Conservation (phyloP, 495 filamentous ascomycete species). For the Annulohypoxylon stygium region DNA sequence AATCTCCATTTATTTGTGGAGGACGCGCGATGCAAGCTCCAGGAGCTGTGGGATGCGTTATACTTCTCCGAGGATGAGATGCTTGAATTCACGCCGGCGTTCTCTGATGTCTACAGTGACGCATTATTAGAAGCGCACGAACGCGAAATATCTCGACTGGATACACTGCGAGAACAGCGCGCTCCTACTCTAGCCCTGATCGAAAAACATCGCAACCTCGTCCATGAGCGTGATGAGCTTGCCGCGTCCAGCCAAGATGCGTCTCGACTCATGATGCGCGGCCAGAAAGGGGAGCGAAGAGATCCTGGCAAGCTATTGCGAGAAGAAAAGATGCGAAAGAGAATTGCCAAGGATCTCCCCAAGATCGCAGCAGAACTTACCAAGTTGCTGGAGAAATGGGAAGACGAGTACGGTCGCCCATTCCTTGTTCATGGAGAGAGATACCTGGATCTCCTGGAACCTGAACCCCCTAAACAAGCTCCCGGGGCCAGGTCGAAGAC, state of each 20-base stretch:
- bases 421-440: conserved; percentile 92
- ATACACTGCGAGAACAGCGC: conserved; percentile 87
- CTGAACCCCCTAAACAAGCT: conserved; percentile 70
- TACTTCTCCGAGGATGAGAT: conserved; percentile 98
- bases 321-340: conserved; percentile 98
- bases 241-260: conserved; percentile 92
- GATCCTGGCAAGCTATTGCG: conserved; percentile 94
- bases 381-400: conserved; percentile 86
- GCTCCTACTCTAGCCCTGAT: conserved; percentile 84
- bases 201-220: conserved; percentile 83
- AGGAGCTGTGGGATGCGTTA: conserved; percentile 93
- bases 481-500: conserved; percentile 83
- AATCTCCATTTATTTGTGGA: conserved; percentile 96
- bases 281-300: conserved; percentile 88
- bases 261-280: conserved; percentile 88
- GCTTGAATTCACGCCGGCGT: conserved; percentile 95
- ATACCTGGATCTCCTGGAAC: conserved; percentile 83
- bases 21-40: conserved; percentile 87
- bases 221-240: conserved; percentile 89
- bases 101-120: conserved; percentile 89
- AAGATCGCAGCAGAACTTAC: conserved; percentile 87
- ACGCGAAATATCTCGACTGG: conserved; percentile 84
- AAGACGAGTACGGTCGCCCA: conserved; percentile 91
- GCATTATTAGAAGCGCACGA: conserved; percentile 91
- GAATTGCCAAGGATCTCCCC: conserved; percentile 93